Conservation (phyloP, 2,329 filamentous ascomycete species). For the Diaporthe ampelina region DNA sequence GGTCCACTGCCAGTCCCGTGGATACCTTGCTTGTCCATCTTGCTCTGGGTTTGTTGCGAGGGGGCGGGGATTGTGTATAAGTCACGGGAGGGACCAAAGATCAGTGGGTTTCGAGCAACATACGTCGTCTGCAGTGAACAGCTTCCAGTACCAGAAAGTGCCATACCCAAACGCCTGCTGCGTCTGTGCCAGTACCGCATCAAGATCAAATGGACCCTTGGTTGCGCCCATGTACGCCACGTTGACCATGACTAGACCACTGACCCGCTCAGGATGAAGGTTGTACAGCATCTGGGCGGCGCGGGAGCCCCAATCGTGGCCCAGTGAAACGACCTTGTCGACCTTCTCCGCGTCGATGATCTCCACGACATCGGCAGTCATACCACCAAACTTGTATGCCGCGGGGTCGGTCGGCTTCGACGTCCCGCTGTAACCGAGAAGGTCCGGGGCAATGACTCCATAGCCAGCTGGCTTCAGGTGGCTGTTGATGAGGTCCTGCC, state of each 20-base stretch:
- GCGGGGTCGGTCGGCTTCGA: constrained; percentile 43
- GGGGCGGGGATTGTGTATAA: no score
- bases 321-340: constrained; percentile 56
- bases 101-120: neutral
- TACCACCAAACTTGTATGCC: constrained; percentile 43
- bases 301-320: constrained; percentile 64
- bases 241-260: constrained; percentile 58
- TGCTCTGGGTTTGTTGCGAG: neutral
- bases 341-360: constrained; percentile 56
- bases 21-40: neutral
- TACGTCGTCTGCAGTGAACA: constrained; percentile 56
- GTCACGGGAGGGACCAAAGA: no score
- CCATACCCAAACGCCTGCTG: constrained; percentile 54
- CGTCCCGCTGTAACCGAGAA: constrained; percentile 49
- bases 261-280: constrained; percentile 55
- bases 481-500: constrained; percentile 56
- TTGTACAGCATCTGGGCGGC: constrained; percentile 58
- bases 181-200: constrained; percentile 49
- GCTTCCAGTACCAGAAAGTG: constrained; percentile 59
- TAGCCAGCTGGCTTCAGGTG: constrained; percentile 53
- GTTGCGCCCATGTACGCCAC: constrained; percentile 56
- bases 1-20: neutral
- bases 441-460: constrained; percentile 55
- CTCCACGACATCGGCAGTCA: constrained; percentile 55
- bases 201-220: constrained; percentile 52